Base-by-base conservation (phyloP, 768 basidiomycete genomes). In the Auriscalpium orientale region DNA sequence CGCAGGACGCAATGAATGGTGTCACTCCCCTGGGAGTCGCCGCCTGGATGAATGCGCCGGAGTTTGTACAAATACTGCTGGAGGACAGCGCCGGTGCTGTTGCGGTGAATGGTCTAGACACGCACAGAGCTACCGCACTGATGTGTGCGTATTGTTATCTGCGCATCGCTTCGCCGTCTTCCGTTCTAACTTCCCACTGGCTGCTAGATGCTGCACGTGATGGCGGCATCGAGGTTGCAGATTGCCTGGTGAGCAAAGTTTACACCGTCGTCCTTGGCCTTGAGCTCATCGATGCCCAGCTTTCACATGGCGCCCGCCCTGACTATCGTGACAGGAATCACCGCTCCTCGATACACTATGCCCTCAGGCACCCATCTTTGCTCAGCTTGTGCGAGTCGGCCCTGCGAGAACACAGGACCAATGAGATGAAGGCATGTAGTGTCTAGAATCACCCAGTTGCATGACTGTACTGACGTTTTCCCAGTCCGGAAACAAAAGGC, bases 11-110 rank as follows among this genome's bases (percentile, higher is more conserved):
- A 2, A 81, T 85, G 74, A 82, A 81, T 53, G 87, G 87, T 36
- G 86, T 88, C 8, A 85, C 87, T 1, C 87, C 88, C 11, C 77
- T 91, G 15, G 84, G 86, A 4, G 82, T 89, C 75, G 86, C 88
- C 8, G 82, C 88, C 1, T 91, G 87, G 87, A 75, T 90, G 18
- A 83, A 89, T 62, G 71, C 79, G 67, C 78, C 79, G 11, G 70
- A 78, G 15, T 76, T 74, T 22, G 85, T 91, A n/a, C 73, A 73
- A 54, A 62, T 82, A 44, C 71, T 91, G n/a, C 76, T 91, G 22
- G 81, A 87, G 47, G 77, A 73, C 33, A 84, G 84, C 61, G 68
- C 73, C 3, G 83, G 82, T 45, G 66, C 79, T 21, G 80, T 91
- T 21, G 78, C 83, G 8, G 87, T 89, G 4, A 84, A 91, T 60